phyloP scores from a whole-genome alignment of 2,329 filamentous ascomycete genomes.

The Xylaria sp. region DNA sequence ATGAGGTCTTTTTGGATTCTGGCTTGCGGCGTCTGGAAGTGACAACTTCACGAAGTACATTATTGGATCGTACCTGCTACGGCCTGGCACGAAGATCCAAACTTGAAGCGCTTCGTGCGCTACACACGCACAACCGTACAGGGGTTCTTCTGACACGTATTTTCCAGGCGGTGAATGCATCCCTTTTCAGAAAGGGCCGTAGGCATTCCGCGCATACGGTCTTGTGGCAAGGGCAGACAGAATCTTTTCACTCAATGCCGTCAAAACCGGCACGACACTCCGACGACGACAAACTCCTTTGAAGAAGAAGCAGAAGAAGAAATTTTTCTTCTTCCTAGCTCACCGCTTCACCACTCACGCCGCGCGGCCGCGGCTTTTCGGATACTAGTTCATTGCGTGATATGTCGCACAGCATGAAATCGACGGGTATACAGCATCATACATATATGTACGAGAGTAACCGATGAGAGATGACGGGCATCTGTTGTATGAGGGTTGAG shows the following conservation, averaged over 20 bases:
- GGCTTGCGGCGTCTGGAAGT: too few relatives aligned
- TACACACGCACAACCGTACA: not conserved
- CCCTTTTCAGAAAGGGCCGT: not conserved
- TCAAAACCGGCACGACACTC: too few relatives aligned
- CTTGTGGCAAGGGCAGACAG: not conserved
- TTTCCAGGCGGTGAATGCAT: not conserved
- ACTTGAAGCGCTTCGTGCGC: not conserved
- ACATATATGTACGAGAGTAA: not conserved
- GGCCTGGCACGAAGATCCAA: not conserved
- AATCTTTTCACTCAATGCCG: not conserved
- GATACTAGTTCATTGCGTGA: constrained; percentile 11
- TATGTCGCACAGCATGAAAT: constrained; percentile 9
- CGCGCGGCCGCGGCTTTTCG: not conserved
- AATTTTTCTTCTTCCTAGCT: not conserved
- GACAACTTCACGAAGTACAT: not conserved
- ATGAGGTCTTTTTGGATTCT: too few relatives aligned
- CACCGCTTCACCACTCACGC: constrained; percentile 7
- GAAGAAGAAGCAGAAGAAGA: too few relatives aligned
- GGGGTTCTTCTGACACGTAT: not conserved
- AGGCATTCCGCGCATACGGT: too few relatives aligned
- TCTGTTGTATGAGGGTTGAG: not conserved
- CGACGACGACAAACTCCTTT: too few relatives aligned
- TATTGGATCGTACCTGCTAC: not conserved
- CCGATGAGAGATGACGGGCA: not conserved
- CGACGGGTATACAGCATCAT: not conserved